Conservation (phyloP, 2,329 filamentous ascomycete genomes). For the Talaromyces amestolkiae region DNA sequence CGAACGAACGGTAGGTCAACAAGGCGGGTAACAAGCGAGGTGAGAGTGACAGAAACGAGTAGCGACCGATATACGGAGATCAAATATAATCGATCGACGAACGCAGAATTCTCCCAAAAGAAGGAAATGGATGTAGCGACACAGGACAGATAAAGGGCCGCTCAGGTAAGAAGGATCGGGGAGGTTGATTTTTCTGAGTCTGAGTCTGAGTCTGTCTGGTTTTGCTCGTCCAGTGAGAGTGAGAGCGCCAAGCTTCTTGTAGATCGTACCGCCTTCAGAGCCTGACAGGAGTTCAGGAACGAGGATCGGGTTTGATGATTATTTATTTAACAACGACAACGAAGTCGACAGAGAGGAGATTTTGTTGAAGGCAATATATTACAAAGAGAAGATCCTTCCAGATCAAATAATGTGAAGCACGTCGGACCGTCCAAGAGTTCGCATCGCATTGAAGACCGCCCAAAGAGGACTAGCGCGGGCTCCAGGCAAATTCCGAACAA, state of each 20-base stretch:
- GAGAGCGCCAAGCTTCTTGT: conserved; percentile 10
- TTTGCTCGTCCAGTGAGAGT: neutral
- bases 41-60: neutral
- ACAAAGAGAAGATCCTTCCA: neutral
- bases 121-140: neutral
- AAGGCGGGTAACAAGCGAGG: neutral
- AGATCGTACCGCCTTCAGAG: conserved; percentile 11
- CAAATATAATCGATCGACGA: neutral
- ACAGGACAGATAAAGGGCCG: neutral
- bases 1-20: neutral
- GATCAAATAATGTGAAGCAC: neutral
- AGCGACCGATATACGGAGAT: neutral
- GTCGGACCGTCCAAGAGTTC: conserved; percentile 12
- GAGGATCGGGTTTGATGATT: neutral
- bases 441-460: neutral
- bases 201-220: neutral
- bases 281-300: neutral
- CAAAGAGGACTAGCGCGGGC: conserved; percentile 10
- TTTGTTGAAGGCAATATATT: neutral
- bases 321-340: neutral
- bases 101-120: neutral
- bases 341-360: neutral
- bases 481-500: conserved; percentile 14
- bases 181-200: neutral
- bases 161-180: neutral